A percentile compares a stretch with the other conserved stretches of the same genome.
Conservation (phyloP, 2,329 filamentous ascomycete genomes). For the Fusarium sororula region DNA sequence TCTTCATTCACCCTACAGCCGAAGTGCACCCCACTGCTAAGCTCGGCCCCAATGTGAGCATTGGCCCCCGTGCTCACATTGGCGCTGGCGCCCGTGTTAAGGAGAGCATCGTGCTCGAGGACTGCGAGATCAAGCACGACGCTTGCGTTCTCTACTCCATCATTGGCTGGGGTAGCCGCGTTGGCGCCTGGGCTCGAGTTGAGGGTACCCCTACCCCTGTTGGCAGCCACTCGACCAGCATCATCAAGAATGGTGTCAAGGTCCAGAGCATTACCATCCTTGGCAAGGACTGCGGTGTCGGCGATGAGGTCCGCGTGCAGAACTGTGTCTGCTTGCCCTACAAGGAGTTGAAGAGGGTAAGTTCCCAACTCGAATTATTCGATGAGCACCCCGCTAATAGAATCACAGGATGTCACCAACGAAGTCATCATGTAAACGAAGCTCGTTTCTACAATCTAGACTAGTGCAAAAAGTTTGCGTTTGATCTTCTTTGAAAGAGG, state of each 20-base stretch:
- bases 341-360: slow-evolving; percentile 95
- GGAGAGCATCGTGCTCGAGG: slow-evolving; percentile 95
- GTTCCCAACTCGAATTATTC: slow-evolving; percentile 42
- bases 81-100: slow-evolving; percentile 92
- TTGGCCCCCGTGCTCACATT: slow-evolving; percentile 86
- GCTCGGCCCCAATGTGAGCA: slow-evolving; percentile 94
- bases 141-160: slow-evolving; percentile 95
- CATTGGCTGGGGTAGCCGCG: slow-evolving; percentile 94
- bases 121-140: slow-evolving; percentile 95
- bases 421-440: slow-evolving; percentile 85
- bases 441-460: slow-evolving; percentile 15
- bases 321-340: slow-evolving; percentile 98
- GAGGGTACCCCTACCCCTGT: slow-evolving; percentile 92
- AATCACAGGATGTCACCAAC: slow-evolving; percentile 78
- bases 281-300: slow-evolving; percentile 94
- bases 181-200: slow-evolving; percentile 97
- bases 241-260: slow-evolving; percentile 97
- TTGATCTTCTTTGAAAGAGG: slow-evolving; percentile 11
- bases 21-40: slow-evolving; percentile 94
- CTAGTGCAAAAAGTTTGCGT: slow-evolving; percentile 17
- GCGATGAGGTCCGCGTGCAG: slow-evolving; percentile 93
- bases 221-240: slow-evolving; percentile 89
- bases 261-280: slow-evolving; percentile 98
- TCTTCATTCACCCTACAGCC: slow-evolving; percentile 94
- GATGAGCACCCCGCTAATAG: slow-evolving; percentile 39